Conservation (phyloP, 2,329 filamentous ascomycete genomes). For the Sporothrix dimorphospora region DNA sequence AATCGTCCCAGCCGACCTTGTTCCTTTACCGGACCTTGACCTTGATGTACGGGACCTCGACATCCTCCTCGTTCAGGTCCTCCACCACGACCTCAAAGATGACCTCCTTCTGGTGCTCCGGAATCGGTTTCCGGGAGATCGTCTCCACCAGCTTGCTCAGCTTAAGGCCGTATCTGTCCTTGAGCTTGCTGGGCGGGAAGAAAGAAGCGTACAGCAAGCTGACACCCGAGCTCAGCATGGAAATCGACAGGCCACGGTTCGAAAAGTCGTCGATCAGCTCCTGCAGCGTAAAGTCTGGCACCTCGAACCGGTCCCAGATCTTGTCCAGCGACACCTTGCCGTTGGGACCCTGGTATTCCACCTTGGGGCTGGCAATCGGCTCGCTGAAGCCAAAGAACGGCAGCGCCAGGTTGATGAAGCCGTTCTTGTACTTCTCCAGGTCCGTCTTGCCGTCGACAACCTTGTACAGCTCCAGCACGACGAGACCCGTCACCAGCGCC, state of each 20-base stretch:
- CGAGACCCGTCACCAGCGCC: constrained; percentile 89
- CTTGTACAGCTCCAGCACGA: constrained; percentile 94
- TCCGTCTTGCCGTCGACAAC: constrained; percentile 94
- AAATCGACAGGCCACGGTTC: constrained; percentile 76
- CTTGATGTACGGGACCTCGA: constrained; percentile 96
- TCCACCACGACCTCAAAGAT: constrained; percentile 97
- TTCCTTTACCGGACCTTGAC: constrained; percentile 63
- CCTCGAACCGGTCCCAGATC: constrained; percentile 96
- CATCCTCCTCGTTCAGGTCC: constrained; percentile 86
- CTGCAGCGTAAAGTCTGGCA: constrained; percentile 79
- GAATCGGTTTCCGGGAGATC: constrained; percentile 90
- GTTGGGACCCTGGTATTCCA: constrained; percentile 78
- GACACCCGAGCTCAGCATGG: constrained; percentile 96
- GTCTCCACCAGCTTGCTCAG: constrained; percentile 85
- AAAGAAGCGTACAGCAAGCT: constrained; percentile 93
- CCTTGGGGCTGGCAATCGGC: constrained; percentile 91
- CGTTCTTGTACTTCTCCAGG: constrained; percentile 98
- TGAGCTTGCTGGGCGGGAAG: constrained; percentile 76
- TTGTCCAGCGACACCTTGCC: constrained; percentile 87
- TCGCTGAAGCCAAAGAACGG: constrained; percentile 99
- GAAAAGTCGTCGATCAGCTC: constrained; percentile 85
- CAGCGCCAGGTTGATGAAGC: constrained; percentile 92
- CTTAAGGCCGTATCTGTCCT: constrained; percentile 80
- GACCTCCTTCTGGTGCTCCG: constrained; percentile 88
- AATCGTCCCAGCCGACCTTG: background rate